Base-by-base conservation (phyloP, 2,329 filamentous ascomycete species). In the Botrytis squamosa region DNA sequence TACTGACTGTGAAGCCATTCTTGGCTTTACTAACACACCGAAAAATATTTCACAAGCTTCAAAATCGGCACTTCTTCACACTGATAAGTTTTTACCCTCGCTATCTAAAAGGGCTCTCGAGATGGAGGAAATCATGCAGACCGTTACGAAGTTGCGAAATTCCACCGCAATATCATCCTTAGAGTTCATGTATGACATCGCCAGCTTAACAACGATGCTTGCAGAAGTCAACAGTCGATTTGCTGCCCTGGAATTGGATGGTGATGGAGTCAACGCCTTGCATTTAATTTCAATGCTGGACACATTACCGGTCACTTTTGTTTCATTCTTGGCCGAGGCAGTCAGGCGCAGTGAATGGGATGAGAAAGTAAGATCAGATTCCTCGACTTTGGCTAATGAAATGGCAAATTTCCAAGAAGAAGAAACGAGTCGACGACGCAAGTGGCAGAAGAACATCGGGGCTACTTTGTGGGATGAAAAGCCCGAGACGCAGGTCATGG, bases 391-490 rank as follows among this genome's bases (percentile, higher is more conserved):
- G 40, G 94, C 94, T 40, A 97, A 98, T 81, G 95, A 98, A 80
- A 93, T 98, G 88, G 93, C 94, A 2, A 85, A 93, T 0, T 95
- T 97, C 76, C 93, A 96, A 80, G 95, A 98, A 75, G 96, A 98
- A 82, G 96, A 99, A 81, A 89, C 93, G 69, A 94, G 95, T 78
- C 88, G 96, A 70, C 89, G 96, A 64, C 93, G 92, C 79, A 97
- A 93, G 80, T 99, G 96, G 96, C 88, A 95, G 75, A 97, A 94
- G 80, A 92, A 89, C 77, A 91, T 97, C 65, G 94, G 93, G 12
- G 91, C 69, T 91, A 79, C 90, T 91, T 62, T 91, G 73, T 90
- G 89, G 25, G 84, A 88, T 6, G 90, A 95, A 62, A 86, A 84
- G 67, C 82, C 90, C 0, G 92, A 96, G 75, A 89, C 88, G 38